Conservation (phyloP, 345 rosid species). For the Turritis glabra region DNA sequence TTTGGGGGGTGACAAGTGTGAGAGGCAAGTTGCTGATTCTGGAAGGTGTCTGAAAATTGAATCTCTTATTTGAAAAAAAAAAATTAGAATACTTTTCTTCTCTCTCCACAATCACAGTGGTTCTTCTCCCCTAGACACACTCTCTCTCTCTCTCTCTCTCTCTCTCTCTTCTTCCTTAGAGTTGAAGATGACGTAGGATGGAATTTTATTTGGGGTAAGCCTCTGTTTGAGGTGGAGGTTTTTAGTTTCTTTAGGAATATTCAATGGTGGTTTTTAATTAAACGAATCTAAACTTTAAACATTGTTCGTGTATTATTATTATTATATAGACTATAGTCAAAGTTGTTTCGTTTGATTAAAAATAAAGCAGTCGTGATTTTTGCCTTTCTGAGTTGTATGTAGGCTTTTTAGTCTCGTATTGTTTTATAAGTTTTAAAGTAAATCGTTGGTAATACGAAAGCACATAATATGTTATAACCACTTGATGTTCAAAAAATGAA, state of each 20-base stretch:
- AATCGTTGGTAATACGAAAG: neutral
- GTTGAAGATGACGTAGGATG: neutral
- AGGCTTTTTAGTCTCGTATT: constrained; percentile 14
- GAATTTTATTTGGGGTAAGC: constrained; percentile 16
- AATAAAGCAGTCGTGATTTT: constrained; percentile 7
- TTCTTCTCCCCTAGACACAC: constrained; percentile 40
- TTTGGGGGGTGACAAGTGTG: constrained; percentile 39
- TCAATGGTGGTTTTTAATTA: constrained; percentile 1
- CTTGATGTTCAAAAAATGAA: neutral
- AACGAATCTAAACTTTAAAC: constrained; percentile 7
- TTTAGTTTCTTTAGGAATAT: constrained; percentile 1
- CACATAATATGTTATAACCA: neutral
- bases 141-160: constrained; percentile 23
- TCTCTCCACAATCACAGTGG: constrained; percentile 24
- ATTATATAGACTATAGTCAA: neutral
- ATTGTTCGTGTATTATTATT: neutral
- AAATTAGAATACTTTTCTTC: neutral
- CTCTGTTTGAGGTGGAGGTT: neutral
- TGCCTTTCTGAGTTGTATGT: constrained; percentile 17
- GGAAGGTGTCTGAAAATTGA: constrained; percentile 23
- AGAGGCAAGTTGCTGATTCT: constrained; percentile 39
- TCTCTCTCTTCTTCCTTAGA: too few relatives aligned
- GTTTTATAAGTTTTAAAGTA: neutral
- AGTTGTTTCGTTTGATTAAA: neutral
- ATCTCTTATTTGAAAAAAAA: neutral